A percentile compares a stretch with the other conserved stretches of the same genome.
phyloP scores from a whole-genome alignment of 257 asterid species.

The Nemophila menziesii region DNA sequence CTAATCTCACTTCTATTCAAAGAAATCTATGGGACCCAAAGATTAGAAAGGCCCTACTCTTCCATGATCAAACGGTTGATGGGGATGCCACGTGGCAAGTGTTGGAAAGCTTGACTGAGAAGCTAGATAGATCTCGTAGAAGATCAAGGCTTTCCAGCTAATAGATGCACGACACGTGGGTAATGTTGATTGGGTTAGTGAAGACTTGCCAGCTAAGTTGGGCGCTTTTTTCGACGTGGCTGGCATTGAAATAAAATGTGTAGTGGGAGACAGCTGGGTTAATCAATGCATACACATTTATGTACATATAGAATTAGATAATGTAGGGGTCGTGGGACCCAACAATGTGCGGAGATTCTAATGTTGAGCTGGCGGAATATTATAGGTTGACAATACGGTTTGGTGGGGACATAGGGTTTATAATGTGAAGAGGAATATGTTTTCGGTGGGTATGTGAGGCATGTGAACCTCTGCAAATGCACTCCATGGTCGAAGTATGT shows the following conservation, averaged over 20 bases:
- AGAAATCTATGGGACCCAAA: constrained; percentile 45
- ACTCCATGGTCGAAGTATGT: no score
- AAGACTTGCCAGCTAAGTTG: constrained; percentile 10
- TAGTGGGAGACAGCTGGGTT: constrained; percentile 44
- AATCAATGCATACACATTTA: neutral
- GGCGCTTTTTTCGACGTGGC: constrained; percentile 11
- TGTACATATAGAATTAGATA: neutral
- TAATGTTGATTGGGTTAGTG: neutral
- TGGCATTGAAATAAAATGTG: neutral
- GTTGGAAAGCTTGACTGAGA: constrained; percentile 24
- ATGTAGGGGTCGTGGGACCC: neutral
- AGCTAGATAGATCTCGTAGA: constrained; percentile 33
- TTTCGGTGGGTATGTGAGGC: neutral
- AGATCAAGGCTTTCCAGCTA: constrained; percentile 31
- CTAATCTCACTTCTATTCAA: constrained; percentile 51
- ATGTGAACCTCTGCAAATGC: neutral
- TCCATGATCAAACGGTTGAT: constrained; percentile 27
- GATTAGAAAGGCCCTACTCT: constrained; percentile 43
- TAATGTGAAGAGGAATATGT: constrained; percentile 11
- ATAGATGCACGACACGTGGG: constrained; percentile 15
- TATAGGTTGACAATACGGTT: neutral
- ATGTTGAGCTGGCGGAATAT: neutral
- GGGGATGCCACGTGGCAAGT: constrained; percentile 96
- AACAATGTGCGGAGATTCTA: neutral
- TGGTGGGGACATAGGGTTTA: neutral